Evolutionary conservation across 1,284 basidiomycete genomes (phyloP).

Genomic region (Cryptococcus floricola): DNA sequence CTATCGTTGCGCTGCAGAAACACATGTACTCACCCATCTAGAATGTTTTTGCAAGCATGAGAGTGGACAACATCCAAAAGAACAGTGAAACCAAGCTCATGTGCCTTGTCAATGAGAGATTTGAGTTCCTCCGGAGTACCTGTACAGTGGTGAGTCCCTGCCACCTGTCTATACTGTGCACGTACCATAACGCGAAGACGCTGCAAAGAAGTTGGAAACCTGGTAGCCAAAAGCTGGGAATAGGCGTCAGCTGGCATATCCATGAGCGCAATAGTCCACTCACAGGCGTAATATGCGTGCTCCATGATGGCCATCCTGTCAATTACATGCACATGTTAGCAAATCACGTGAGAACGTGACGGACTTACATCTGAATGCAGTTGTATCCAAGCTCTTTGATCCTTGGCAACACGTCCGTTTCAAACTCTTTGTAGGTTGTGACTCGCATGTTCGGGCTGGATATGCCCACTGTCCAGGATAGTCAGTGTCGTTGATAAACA

Average conservation of each 20-base stretch:
- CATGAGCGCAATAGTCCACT: constrained; percentile 40
- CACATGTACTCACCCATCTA: constrained; percentile 62
- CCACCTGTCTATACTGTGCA: background rate
- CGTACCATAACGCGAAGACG: constrained; percentile 78
- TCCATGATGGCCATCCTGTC: constrained; percentile 88
- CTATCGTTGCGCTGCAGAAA: background rate
- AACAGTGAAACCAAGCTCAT: constrained; percentile 86
- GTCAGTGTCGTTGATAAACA: background rate
- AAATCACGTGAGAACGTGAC: background rate
- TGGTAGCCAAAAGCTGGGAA: constrained; percentile 91
- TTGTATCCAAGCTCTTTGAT: constrained; percentile 94
- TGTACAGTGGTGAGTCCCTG: constrained; percentile 5
- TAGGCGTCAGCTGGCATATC: constrained; percentile 5
- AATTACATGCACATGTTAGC: constrained; percentile 9
- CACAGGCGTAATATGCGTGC: constrained; percentile 96
- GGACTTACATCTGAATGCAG: constrained; percentile 71
- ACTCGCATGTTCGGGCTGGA: constrained; percentile 82
- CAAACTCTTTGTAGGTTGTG: constrained; percentile 95
- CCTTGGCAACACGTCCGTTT: constrained; percentile 72
- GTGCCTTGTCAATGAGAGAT: constrained; percentile 90
- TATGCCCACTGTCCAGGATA: constrained; percentile 67
- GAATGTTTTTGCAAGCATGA: constrained; percentile 95
- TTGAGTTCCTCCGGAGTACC: constrained; percentile 90
- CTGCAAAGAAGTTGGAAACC: constrained; percentile 96
- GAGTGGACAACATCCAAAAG: constrained; percentile 96